A percentile compares a stretch with the other conserved stretches of the same genome.
Conservation (phyloP, 106 monocot species). For the Phalaenopsis equestris region DNA sequence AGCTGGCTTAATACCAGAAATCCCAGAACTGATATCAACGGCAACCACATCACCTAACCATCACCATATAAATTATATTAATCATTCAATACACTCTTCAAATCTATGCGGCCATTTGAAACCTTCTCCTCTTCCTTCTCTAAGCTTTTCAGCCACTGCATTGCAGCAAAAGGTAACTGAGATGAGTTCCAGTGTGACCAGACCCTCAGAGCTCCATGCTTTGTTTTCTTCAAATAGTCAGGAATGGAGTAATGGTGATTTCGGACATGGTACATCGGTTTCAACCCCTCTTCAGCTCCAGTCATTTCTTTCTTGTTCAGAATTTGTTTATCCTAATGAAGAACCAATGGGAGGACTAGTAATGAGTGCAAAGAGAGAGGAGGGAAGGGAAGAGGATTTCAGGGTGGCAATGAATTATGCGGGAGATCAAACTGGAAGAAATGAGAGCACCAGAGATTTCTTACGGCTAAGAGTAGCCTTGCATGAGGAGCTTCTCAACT, state of each 20-base stretch:
- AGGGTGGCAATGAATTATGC: background rate
- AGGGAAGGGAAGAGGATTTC: background rate
- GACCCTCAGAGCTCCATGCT: background rate
- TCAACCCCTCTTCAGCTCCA: background rate
- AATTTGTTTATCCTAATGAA: background rate
- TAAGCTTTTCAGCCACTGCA: slow-evolving; percentile 30
- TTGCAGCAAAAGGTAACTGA: slow-evolving; percentile 31
- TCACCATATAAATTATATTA: background rate
- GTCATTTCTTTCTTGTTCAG: background rate
- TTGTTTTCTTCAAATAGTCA: background rate
- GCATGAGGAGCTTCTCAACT: background rate
- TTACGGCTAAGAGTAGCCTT: slow-evolving; percentile 18
- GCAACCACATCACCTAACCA: background rate
- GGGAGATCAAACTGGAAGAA: slow-evolving; percentile 1
- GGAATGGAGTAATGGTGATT: background rate
- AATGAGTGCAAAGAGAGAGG: background rate
- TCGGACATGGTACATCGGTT: background rate
- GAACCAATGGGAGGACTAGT: background rate
- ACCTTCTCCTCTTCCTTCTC: background rate
- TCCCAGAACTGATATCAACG: background rate
- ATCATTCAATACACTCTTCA: background rate
- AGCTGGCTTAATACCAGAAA: no score
- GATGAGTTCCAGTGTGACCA: slow-evolving; percentile 12
- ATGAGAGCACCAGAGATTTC: slow-evolving; percentile 29
- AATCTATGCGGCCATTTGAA: background rate